phyloP scores from a whole-genome alignment of 768 basidiomycete genomes.

The Pisolithus microcarpus region DNA sequence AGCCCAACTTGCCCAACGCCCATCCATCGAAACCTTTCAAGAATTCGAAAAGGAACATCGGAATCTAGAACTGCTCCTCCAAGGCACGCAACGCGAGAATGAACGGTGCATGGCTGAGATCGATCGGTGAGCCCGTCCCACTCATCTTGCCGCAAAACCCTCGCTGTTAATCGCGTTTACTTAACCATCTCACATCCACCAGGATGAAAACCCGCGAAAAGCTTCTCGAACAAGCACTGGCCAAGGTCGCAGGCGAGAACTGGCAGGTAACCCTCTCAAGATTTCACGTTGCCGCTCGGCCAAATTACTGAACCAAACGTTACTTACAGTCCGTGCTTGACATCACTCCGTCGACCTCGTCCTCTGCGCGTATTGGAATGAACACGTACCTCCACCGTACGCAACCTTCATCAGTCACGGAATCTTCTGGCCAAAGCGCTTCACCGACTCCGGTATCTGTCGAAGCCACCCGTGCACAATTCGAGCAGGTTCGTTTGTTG shows the following conservation, averaged over 20 bases:
- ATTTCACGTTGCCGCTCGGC: neutral
- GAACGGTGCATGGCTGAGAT: constrained; percentile 78
- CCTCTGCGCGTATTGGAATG: constrained; percentile 21
- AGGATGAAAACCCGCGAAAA: constrained; percentile 68
- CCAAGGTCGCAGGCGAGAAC: constrained; percentile 66
- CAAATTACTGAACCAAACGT: neutral
- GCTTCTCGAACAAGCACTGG: constrained; percentile 64
- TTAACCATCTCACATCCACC: constrained; percentile 1
- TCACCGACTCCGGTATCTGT: constrained; percentile 19
- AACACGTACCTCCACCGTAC: constrained; percentile 21
- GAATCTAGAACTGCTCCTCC: constrained; percentile 66
- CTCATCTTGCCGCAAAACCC: no score
- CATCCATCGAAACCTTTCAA: constrained; percentile 60
- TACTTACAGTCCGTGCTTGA: constrained; percentile 27
- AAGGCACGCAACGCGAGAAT: constrained; percentile 81
- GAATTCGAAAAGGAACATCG: constrained; percentile 65
- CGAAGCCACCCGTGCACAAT: constrained; percentile 46
- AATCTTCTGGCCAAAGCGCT: constrained; percentile 8
- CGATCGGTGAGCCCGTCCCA: constrained; percentile 44
- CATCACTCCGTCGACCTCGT: constrained; percentile 26
- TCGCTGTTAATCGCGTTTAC: no score
- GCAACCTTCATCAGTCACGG: constrained; percentile 12
- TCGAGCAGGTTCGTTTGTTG: constrained; percentile 62
- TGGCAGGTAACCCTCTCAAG: constrained; percentile 56
- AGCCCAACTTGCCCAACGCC: constrained; percentile 57